These are phyloP conservation scores for Mycena sanguinolenta DNA, from an alignment of 768 basidiomycete genomes.

Conservation along the genomic window DNA sequence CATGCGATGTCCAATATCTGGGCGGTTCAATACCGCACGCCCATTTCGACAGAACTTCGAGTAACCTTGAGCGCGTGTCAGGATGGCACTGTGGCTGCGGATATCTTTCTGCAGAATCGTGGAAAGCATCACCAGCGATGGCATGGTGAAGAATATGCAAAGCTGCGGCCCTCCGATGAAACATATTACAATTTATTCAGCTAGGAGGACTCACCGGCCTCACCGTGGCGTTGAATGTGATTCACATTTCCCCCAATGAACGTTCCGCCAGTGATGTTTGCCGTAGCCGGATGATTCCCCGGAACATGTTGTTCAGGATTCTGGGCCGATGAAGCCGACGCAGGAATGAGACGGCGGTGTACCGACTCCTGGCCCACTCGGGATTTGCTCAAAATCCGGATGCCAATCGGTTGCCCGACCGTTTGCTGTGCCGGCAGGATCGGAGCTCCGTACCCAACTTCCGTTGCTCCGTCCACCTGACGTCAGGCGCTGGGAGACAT, in stretches of 20 bases:
- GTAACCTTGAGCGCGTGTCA: slow-evolving; percentile 10
- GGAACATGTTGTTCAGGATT: neutral
- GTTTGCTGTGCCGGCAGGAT: no score
- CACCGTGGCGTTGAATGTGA: slow-evolving; percentile 14
- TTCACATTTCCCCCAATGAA: slow-evolving; percentile 25
- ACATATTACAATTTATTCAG: slow-evolving; percentile 12
- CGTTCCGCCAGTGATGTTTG: no score
- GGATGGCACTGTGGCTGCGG: no score
- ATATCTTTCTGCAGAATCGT: no score
- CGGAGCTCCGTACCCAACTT: no score
- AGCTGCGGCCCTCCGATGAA: slow-evolving; percentile 5
- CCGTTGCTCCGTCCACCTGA: no score
- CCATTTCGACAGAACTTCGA: slow-evolving; percentile 8
- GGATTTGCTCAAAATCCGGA: no score
- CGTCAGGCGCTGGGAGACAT: no score
- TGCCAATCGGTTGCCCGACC: no score
- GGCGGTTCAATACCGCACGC: slow-evolving; percentile 13
- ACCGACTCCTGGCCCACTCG: neutral
- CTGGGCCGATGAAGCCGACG: neutral
- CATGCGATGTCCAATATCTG: neutral
- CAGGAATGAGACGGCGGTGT: slow-evolving; percentile 5
- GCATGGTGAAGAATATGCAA: slow-evolving; percentile 7
- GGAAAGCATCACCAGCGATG: slow-evolving; percentile 6
- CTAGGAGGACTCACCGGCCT: slow-evolving; percentile 1
- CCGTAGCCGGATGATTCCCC: slow-evolving; percentile 5